Conservation (phyloP, 2,329 filamentous ascomycete genomes). For the Phialophora tarda region DNA sequence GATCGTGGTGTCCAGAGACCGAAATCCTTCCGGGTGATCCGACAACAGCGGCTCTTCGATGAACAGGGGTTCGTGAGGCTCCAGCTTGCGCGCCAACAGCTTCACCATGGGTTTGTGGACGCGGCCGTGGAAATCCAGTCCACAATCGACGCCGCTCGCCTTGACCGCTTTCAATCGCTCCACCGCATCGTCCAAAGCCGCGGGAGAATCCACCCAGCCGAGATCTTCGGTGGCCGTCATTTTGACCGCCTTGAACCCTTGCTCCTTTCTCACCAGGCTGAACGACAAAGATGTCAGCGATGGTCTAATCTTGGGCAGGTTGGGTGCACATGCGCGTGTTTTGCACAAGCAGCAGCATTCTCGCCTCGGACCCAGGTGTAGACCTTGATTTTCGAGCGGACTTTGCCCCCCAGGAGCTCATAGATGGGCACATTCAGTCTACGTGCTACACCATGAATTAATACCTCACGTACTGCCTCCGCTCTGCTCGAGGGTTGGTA, state of each 20-base stretch:
- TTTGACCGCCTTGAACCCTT: conserved; percentile 15
- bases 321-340: conserved; percentile 13
- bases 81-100: conserved; percentile 17
- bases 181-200: conserved; percentile 16
- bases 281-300: conserved; percentile 14
- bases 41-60: conserved; percentile 19
- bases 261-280: conserved; percentile 14
- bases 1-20: conserved; percentile 15
- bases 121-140: conserved; percentile 18
- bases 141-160: conserved; percentile 10
- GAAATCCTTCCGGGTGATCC: conserved; percentile 14
- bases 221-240: conserved; percentile 19
- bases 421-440: conserved; percentile 19
- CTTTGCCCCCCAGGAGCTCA: conserved; percentile 12
- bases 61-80: conserved; percentile 19
- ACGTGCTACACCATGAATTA: conserved; percentile 14
- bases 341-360: conserved; percentile 16
- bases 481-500: conserved; percentile 12
- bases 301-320: conserved; percentile 4
- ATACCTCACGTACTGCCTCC: conserved; percentile 6
- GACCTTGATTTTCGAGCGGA: conserved; percentile 20
- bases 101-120: conserved; percentile 18
- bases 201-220: conserved; percentile 17
- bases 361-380: conserved; percentile 17
- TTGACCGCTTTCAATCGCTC: conserved; percentile 19